These are phyloP conservation scores for Fusarium succisae DNA, from an alignment of 2,329 filamentous ascomycete genomes.

Conservation along the genomic window DNA sequence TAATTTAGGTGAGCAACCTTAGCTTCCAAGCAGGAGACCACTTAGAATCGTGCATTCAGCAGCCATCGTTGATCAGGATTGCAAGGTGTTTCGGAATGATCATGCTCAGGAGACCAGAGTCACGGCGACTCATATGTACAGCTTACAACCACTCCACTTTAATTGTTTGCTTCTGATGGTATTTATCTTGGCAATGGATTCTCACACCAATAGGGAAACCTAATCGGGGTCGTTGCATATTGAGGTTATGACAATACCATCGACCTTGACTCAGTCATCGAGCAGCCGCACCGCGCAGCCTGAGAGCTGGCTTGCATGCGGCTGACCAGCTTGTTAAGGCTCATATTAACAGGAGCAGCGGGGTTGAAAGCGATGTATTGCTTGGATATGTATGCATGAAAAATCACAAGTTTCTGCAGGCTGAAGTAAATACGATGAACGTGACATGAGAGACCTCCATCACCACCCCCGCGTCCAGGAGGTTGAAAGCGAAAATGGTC, in stretches of 20 bases:
- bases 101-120: no score
- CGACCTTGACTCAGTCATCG: no score
- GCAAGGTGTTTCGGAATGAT: not conserved
- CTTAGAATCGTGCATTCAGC: not conserved
- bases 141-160: not conserved
- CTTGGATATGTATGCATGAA: not conserved
- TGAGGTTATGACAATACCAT: no score
- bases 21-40: no score
- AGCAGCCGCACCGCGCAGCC: not conserved
- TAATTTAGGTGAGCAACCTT: accelerated
- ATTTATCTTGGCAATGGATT: accelerated
- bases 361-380: not conserved
- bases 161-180: not conserved
- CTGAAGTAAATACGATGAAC: not conserved
- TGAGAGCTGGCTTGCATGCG: not conserved
- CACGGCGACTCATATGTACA: not conserved
- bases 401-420: not conserved
- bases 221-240: no score
- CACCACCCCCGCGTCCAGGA: not conserved
- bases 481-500: not conserved
- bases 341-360: accelerated
- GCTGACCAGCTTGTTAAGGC: not conserved
- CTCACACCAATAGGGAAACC: accelerated
- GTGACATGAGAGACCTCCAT: not conserved
- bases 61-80: not conserved